Evolutionary conservation across 495 filamentous ascomycete species (phyloP).

Genomic region (Xylaria nigripes): DNA sequence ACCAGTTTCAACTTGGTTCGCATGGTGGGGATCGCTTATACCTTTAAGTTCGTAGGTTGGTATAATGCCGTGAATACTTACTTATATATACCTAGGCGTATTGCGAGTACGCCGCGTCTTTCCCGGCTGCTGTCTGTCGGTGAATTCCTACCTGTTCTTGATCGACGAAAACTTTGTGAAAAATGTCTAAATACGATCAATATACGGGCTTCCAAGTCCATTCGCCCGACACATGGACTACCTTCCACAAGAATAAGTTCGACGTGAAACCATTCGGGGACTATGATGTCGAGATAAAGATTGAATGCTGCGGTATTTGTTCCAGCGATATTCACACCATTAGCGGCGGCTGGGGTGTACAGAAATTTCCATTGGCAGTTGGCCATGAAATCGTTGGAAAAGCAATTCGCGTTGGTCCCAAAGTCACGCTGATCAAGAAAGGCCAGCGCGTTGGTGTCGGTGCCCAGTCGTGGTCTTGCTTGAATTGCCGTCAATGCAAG

Average conservation of each 20-base stretch:
- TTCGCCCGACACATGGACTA: slow-evolving; percentile 41
- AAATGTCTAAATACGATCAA: slow-evolving; percentile 27
- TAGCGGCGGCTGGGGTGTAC: slow-evolving; percentile 47
- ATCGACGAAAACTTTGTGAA: background rate
- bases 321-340: slow-evolving; percentile 51
- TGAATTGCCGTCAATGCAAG: slow-evolving; percentile 50
- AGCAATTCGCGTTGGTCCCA: slow-evolving; percentile 46
- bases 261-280: slow-evolving; percentile 50
- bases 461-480: slow-evolving; percentile 47
- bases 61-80: no score
- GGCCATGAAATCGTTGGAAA: slow-evolving; percentile 46
- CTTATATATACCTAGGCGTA: no score
- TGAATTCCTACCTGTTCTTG: background rate
- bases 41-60: no score
- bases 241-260: slow-evolving; percentile 51
- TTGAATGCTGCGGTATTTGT: slow-evolving; percentile 49
- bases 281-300: slow-evolving; percentile 35
- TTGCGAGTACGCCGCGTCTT: no score
- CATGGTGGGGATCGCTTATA: no score
- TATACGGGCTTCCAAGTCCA: slow-evolving; percentile 49
- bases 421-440: slow-evolving; percentile 47
- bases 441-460: slow-evolving; percentile 52
- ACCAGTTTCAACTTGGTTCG: no score
- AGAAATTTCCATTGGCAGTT: slow-evolving; percentile 45
- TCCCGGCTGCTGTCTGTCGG: background rate